Evolutionary conservation across 768 basidiomycete species (phyloP).

Genomic region (Pisolithus albus): DNA sequence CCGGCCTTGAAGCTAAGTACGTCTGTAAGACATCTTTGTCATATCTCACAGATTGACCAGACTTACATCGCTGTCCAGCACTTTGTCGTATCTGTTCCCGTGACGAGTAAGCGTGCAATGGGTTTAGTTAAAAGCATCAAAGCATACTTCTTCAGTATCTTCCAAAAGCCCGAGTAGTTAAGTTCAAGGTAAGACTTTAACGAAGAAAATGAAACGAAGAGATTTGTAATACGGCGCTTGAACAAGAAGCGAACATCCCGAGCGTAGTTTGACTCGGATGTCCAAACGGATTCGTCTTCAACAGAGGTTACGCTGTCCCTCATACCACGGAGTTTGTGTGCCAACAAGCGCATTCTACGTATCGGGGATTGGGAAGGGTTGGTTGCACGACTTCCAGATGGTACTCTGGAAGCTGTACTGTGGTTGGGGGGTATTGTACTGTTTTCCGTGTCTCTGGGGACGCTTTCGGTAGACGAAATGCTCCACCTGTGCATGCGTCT

Average conservation of each 20-base stretch:
- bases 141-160: slow-evolving; percentile 88
- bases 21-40: neutral
- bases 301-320: slow-evolving; percentile 45
- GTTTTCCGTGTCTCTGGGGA: slow-evolving; percentile 32
- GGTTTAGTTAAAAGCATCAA: neutral
- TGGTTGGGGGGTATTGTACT: slow-evolving; percentile 15
- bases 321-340: slow-evolving; percentile 45
- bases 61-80: slow-evolving; percentile 62
- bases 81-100: slow-evolving; percentile 84
- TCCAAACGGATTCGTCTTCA: slow-evolving; percentile 62
- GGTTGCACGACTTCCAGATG: slow-evolving; percentile 18
- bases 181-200: slow-evolving; percentile 85
- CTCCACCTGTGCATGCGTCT: slow-evolving; percentile 29
- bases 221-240: slow-evolving; percentile 81
- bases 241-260: slow-evolving; percentile 77
- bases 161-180: slow-evolving; percentile 90
- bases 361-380: slow-evolving; percentile 30
- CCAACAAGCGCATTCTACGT: slow-evolving; percentile 29
- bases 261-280: slow-evolving; percentile 69
- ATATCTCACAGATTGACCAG: neutral
- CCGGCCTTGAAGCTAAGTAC: slow-evolving; percentile 57
- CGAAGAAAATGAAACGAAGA: slow-evolving; percentile 71
- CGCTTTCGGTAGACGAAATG: slow-evolving; percentile 43
- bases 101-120: neutral
- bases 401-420: slow-evolving; percentile 1